Evolutionary conservation across 2,329 filamentous ascomycete genomes (phyloP).

Genomic region (Botrytis porri): DNA sequence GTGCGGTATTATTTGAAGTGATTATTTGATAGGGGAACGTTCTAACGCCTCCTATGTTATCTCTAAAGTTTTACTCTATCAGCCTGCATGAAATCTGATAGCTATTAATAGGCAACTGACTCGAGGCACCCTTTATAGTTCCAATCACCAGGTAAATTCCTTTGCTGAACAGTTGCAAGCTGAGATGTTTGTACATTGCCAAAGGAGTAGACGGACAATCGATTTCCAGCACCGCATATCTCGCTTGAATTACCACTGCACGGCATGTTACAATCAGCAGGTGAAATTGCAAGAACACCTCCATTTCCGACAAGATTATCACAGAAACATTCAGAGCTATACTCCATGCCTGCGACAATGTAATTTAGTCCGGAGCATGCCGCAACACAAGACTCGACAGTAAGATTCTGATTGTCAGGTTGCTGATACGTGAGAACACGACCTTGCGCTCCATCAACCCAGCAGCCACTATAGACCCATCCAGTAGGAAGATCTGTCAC

Average conservation of each 20-base stretch:
- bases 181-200: constrained; percentile 26
- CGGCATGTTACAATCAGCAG: constrained; percentile 36
- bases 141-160: constrained; percentile 33
- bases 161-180: constrained; percentile 28
- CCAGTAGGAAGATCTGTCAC: constrained; percentile 25
- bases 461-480: constrained; percentile 32
- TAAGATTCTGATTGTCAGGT: constrained; percentile 26
- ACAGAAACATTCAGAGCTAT: constrained; percentile 32
- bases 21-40: constrained; percentile 32
- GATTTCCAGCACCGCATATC: constrained; percentile 38
- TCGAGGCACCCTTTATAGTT: constrained; percentile 44
- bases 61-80: constrained; percentile 35
- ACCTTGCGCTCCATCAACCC: constrained; percentile 26
- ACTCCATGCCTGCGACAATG: constrained; percentile 27
- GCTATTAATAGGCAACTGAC: constrained; percentile 45
- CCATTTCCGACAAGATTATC: constrained; percentile 32
- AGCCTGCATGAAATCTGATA: background rate
- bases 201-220: constrained; percentile 33
- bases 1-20: constrained; percentile 25
- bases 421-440: constrained; percentile 27
- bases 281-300: constrained; percentile 27
- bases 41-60: constrained; percentile 22
- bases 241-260: constrained; percentile 36
- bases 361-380: constrained; percentile 33
- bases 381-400: constrained; percentile 36